These are phyloP conservation scores for Suhomyces bokatorum DNA, from an alignment of 1,139 yeast species.

Conservation along the genomic window DNA sequence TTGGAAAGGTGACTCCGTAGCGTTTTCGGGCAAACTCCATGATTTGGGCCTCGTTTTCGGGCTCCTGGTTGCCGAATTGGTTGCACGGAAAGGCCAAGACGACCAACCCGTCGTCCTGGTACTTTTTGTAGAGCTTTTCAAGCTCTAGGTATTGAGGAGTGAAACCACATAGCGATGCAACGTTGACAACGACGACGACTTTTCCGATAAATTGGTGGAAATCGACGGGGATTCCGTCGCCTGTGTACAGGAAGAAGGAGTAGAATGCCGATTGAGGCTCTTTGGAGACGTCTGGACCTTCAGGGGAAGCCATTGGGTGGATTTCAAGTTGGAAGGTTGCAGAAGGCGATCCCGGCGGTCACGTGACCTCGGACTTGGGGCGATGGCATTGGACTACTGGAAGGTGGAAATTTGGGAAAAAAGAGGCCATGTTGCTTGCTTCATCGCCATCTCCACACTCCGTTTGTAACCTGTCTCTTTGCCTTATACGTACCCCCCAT, in stretches of 20 bases:
- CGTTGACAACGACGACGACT: slow-evolving; percentile 44
- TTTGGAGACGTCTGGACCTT: neutral
- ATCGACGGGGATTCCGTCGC: slow-evolving; percentile 8
- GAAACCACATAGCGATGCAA: slow-evolving; percentile 48
- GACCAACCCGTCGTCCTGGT: slow-evolving; percentile 31
- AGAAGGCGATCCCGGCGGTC: neutral
- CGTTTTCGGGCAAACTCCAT: slow-evolving; percentile 60
- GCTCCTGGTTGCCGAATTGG: slow-evolving; percentile 61
- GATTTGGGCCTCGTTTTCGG: slow-evolving; percentile 67
- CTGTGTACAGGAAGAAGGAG: slow-evolving; percentile 15
- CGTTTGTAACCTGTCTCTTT: no score
- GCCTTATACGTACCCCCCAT: no score
- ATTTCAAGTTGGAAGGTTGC: neutral
- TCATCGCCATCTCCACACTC: no score
- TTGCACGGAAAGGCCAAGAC: slow-evolving; percentile 47
- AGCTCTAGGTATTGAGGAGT: slow-evolving; percentile 44
- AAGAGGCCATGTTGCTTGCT: neutral
- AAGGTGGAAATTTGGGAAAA: neutral
- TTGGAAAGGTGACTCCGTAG: slow-evolving; percentile 56
- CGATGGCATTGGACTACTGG: no score
- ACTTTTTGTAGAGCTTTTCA: slow-evolving; percentile 35
- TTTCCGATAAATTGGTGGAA: slow-evolving; percentile 29
- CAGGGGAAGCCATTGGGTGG: neutral
- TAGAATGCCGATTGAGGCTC: slow-evolving; percentile 15
- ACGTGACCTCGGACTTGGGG: neutral